phyloP scores from a whole-genome alignment of 371 early-diverging fungal genomes.

The Haplosporangium sp. region DNA sequence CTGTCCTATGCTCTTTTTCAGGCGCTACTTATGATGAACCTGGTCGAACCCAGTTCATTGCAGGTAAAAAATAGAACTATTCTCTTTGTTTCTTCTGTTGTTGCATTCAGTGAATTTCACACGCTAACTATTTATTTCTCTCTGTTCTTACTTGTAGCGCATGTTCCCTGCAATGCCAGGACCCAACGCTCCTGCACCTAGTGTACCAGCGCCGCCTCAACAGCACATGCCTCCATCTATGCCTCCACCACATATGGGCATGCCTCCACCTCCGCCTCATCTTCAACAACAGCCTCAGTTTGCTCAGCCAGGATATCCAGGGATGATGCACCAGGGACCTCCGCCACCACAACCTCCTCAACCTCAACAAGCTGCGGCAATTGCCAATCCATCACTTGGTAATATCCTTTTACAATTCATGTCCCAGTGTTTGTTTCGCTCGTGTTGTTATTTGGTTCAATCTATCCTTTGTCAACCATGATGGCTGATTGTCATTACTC shows the following conservation, averaged over 20 bases:
- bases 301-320: conserved; percentile 43
- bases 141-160: conserved; percentile 8
- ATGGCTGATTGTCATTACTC: neutral
- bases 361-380: neutral
- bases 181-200: conserved; percentile 34
- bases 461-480: neutral
- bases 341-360: conserved; percentile 33
- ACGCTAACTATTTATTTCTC: neutral
- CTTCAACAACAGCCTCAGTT: conserved; percentile 32
- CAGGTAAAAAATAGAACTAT: conserved; percentile 62
- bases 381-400: conserved; percentile 32
- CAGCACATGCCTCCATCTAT: conserved; percentile 42
- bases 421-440: neutral
- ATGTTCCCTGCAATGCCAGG: conserved; percentile 54
- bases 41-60: conserved; percentile 82
- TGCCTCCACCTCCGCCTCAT: conserved; percentile 41
- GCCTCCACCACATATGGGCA: conserved; percentile 40
- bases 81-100: neutral
- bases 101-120: neutral
- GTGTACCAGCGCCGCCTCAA: conserved; percentile 31
- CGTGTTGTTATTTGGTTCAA: neutral
- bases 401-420: neutral
- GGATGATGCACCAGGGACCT: conserved; percentile 15
- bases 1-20: conserved; percentile 90
- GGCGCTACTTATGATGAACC: conserved; percentile 82